A percentile compares a stretch with the other conserved stretches of the same genome.
Evolutionary conservation across 1,284 basidiomycete genomes (phyloP).

Genomic region (Pyrrhoderma noxium): DNA sequence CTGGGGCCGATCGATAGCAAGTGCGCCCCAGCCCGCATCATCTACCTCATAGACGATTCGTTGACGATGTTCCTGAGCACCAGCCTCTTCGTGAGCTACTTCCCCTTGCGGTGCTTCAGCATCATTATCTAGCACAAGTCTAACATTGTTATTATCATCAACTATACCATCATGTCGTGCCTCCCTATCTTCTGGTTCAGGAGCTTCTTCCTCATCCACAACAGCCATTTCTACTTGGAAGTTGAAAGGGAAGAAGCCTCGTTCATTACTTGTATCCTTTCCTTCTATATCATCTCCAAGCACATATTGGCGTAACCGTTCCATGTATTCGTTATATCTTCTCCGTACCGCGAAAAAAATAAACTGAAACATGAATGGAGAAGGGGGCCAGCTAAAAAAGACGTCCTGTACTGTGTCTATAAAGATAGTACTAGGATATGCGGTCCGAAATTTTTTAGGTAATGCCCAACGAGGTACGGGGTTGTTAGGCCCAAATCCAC

Average conservation of each 20-base stretch:
- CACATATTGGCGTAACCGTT: conserved; percentile 37
- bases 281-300: conserved; percentile 31
- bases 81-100: no score
- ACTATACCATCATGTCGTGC: not conserved
- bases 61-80: no score
- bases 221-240: conserved; percentile 18
- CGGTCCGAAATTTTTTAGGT: no score
- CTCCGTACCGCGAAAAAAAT: conserved; percentile 43
- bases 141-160: conserved; percentile 13
- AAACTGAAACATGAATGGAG: conserved; percentile 46
- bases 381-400: conserved; percentile 49
- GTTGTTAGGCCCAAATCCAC: no score
- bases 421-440: conserved; percentile 19
- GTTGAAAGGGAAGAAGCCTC: conserved; percentile 24
- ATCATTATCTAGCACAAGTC: conserved; percentile 9
- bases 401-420: conserved; percentile 15
- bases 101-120: not conserved
- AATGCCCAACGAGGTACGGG: no score
- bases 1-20: not conserved
- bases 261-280: conserved; percentile 12
- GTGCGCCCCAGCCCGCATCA: not conserved
- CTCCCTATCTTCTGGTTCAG: not conserved
- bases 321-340: conserved; percentile 38
- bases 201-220: not conserved
- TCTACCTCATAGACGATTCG: not conserved